Conservation (phyloP, 805 yeast species). For the Nakazawaea ernobii region DNA sequence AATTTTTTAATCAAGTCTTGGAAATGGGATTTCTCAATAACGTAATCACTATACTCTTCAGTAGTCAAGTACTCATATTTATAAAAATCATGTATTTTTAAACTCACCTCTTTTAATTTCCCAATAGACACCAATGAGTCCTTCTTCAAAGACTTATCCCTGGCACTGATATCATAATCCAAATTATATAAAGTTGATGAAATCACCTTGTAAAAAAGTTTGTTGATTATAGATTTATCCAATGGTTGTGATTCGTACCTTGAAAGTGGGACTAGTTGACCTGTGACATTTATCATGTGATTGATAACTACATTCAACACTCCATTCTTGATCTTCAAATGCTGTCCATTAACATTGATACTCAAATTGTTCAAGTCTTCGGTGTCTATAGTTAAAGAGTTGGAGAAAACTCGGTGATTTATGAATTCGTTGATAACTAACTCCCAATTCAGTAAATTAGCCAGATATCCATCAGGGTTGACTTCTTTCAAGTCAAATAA, state of each 20-base stretch:
- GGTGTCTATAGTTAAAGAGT: neutral
- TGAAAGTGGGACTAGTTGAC: neutral
- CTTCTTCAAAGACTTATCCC: neutral
- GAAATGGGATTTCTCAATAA: slow-evolving; percentile 2
- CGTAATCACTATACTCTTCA: slow-evolving; percentile 7
- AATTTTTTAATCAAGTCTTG: neutral
- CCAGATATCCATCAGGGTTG: slow-evolving; percentile 8
- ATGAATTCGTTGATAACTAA: slow-evolving; percentile 2
- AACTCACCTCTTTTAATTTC: neutral
- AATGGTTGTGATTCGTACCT: slow-evolving; percentile 1
- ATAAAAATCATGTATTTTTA: slow-evolving; percentile 1
- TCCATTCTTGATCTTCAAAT: neutral
- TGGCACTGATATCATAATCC: neutral
- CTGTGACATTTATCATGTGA: slow-evolving; percentile 6
- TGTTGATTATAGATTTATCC: neutral
- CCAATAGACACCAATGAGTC: neutral
- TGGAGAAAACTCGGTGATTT: neutral
- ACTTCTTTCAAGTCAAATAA: slow-evolving; percentile 4
- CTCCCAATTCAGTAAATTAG: slow-evolving; percentile 7
- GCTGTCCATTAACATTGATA: neutral
- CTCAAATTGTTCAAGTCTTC: neutral
- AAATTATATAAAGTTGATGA: neutral
- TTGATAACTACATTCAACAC: slow-evolving; percentile 4
- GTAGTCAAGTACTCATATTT: neutral
- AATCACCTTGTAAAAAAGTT: neutral